Conservation (phyloP, 2,329 filamentous ascomycete genomes). For the Fusarium graminum region DNA sequence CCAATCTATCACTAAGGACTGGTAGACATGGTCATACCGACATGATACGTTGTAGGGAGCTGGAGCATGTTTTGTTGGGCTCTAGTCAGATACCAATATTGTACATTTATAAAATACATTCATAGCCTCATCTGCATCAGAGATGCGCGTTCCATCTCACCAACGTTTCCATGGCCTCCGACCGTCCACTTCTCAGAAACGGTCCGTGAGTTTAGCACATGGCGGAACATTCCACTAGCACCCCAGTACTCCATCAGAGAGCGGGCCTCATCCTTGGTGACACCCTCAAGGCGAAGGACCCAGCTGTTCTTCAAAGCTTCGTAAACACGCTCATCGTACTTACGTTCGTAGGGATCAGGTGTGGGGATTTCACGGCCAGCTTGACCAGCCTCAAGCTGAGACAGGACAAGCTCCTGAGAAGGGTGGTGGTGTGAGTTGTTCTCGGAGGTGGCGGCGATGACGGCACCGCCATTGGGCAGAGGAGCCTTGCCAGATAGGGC, state of each 20-base stretch:
- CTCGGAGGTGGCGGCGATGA: slow-evolving; percentile 80
- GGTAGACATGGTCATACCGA: background rate
- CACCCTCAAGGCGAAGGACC: slow-evolving; percentile 71
- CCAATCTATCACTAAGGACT: background rate
- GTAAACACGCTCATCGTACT: slow-evolving; percentile 70
- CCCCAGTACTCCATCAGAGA: slow-evolving; percentile 94
- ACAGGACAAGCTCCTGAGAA: slow-evolving; percentile 77
- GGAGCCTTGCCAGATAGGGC: slow-evolving; percentile 72
- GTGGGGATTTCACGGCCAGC: slow-evolving; percentile 55
- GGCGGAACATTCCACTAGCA: slow-evolving; percentile 81
- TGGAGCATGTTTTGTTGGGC: slow-evolving; percentile 28
- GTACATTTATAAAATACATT: slow-evolving; percentile 51
- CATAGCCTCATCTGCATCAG: slow-evolving; percentile 64
- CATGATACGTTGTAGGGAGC: slow-evolving; percentile 5
- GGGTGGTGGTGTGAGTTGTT: slow-evolving; percentile 76
- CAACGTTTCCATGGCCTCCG: slow-evolving; percentile 83
- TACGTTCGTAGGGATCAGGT: slow-evolving; percentile 66
- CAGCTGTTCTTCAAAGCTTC: slow-evolving; percentile 64
- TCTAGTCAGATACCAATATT: slow-evolving; percentile 46
- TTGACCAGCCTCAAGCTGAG: slow-evolving; percentile 64
- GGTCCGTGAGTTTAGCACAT: slow-evolving; percentile 75
- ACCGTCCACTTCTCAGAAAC: slow-evolving; percentile 88
- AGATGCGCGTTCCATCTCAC: slow-evolving; percentile 82
- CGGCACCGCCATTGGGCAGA: slow-evolving; percentile 79
- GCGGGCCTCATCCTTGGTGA: slow-evolving; percentile 81